These are phyloP conservation scores for Nyssa sinensis DNA, from an alignment of 148 eudicot genomes.

Conservation along the genomic window DNA sequence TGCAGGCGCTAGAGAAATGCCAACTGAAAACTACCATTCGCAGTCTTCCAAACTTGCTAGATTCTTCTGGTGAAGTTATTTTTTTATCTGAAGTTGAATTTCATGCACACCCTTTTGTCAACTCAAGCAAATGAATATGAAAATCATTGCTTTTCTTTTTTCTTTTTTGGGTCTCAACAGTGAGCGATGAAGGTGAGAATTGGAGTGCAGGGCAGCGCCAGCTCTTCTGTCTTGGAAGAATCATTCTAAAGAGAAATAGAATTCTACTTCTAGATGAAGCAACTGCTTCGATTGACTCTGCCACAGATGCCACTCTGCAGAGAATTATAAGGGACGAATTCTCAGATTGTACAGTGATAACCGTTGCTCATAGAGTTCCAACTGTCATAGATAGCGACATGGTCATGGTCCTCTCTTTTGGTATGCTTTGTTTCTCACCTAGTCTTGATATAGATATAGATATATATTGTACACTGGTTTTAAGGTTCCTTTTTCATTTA, in stretches of 20 bases:
- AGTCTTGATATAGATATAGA: not conserved
- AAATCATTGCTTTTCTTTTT: not conserved
- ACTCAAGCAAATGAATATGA: not conserved
- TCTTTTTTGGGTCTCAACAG: slow-evolving; percentile 23
- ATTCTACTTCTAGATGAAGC: slow-evolving; percentile 72
- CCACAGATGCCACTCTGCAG: slow-evolving; percentile 58
- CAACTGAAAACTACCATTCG: slow-evolving; percentile 64
- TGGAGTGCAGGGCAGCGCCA: slow-evolving; percentile 72
- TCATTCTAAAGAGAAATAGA: slow-evolving; percentile 55
- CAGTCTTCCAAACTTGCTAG: slow-evolving; percentile 51
- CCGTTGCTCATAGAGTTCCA: slow-evolving; percentile 73
- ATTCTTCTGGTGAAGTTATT: slow-evolving; percentile 51
- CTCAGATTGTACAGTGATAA: slow-evolving; percentile 53
- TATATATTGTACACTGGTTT: not conserved
- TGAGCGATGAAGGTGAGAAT: slow-evolving; percentile 66
- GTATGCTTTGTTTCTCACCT: slow-evolving; percentile 35
- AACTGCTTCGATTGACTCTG: slow-evolving; percentile 63
- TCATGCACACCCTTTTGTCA: not conserved
- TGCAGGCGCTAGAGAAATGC: slow-evolving; percentile 71
- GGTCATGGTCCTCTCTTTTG: slow-evolving; percentile 72
- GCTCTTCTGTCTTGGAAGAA: slow-evolving; percentile 66
- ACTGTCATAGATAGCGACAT: slow-evolving; percentile 61
- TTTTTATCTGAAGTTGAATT: not conserved
- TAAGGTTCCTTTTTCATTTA: no score
- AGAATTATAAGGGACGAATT: slow-evolving; percentile 57